Evolutionary conservation across 768 basidiomycete species (phyloP).

Genomic region (Leccinum olivaceopallidum): DNA sequence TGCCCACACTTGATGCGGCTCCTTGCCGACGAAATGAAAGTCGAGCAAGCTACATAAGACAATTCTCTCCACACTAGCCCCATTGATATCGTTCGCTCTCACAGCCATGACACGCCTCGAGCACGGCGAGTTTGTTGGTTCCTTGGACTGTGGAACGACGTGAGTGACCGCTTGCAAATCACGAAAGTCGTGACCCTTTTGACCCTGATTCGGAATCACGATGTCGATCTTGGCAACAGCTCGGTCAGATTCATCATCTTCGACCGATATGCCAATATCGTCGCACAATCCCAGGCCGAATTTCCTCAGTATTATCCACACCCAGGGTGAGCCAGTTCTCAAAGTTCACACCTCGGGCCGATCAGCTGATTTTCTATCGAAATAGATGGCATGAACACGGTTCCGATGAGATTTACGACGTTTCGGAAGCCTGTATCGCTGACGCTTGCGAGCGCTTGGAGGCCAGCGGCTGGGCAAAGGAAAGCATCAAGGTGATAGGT

Average conservation of each 20-base stretch:
- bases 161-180: constrained; percentile 38
- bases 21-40: background rate
- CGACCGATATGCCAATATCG: constrained; percentile 81
- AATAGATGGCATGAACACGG: constrained; percentile 95
- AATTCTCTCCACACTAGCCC: constrained; percentile 4
- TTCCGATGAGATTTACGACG: constrained; percentile 74
- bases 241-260: constrained; percentile 93
- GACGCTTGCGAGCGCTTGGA: constrained; percentile 72
- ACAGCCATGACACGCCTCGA: constrained; percentile 41
- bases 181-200: background rate
- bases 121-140: constrained; percentile 84
- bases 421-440: constrained; percentile 74
- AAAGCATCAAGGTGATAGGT: constrained; percentile 93
- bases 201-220: background rate
- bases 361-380: background rate
- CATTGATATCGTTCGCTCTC: background rate
- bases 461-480: constrained; percentile 70
- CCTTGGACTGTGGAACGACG: constrained; percentile 96
- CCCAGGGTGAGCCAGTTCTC: constrained; percentile 57
- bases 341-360: background rate
- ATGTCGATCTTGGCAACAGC: constrained; percentile 38
- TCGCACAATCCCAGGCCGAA: constrained; percentile 88
- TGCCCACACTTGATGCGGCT: no score
- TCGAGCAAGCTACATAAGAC: constrained; percentile 10
- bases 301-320: constrained; percentile 93